Evolutionary conservation across 202 grass and related monocot species (phyloP).

Genomic region (Setaria viridis): DNA sequence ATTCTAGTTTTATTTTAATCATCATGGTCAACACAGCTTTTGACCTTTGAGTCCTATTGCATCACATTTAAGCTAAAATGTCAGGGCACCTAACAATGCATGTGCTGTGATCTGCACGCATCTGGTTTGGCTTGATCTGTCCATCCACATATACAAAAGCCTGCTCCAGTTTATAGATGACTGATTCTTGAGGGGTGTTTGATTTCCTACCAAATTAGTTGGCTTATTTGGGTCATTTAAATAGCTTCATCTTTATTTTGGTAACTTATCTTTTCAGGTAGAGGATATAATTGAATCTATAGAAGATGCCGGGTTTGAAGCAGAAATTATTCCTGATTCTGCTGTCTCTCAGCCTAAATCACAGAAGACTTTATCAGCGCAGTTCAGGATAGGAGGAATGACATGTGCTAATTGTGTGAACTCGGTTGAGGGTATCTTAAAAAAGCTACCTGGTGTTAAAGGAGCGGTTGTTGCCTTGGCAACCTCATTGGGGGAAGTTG

Average conservation of each 20-base stretch:
- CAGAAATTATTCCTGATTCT: constrained; percentile 84
- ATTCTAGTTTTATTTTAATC: background rate
- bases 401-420: constrained; percentile 97
- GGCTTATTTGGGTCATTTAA: constrained; percentile 13
- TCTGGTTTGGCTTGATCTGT: constrained; percentile 15
- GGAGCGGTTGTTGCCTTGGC: constrained; percentile 82
- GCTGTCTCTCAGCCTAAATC: constrained; percentile 57
- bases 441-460: constrained; percentile 82
- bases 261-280: constrained; percentile 61
- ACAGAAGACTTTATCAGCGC: constrained; percentile 75
- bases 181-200: background rate
- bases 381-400: constrained; percentile 98
- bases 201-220: background rate
- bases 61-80: constrained; percentile 28
- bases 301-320: constrained; percentile 95
- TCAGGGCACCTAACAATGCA: background rate
- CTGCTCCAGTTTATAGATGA: background rate
- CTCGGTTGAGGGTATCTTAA: constrained; percentile 90
- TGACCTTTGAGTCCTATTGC: background rate
- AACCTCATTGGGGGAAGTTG: constrained; percentile 88
- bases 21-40: background rate
- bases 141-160: background rate
- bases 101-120: background rate
- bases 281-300: constrained; percentile 91
- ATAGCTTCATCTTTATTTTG: constrained; percentile 32